Percentiles rank a stretch among this genome's conserved stretches.
Evolutionary conservation across 2,329 filamentous ascomycete species (phyloP).

Genomic region (Gyromitra esculenta): DNA sequence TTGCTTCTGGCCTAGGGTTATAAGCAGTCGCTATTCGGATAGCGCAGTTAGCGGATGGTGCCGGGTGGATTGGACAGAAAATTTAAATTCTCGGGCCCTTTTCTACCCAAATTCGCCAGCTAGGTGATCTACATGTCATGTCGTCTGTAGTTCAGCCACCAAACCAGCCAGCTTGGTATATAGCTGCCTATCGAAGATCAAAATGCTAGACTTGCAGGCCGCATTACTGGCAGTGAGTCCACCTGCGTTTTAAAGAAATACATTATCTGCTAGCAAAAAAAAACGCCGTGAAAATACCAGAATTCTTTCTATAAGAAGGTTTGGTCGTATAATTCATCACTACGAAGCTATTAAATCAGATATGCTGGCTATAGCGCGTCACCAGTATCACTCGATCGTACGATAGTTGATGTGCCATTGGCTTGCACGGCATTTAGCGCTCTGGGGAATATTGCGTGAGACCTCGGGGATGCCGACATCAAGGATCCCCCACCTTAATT

Average conservation of each 20-base stretch:
- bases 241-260: neutral
- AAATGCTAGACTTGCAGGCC: neutral
- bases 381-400: neutral
- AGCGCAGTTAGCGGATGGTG: too few relatives aligned
- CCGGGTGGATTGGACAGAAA: too few relatives aligned
- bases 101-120: too few relatives aligned
- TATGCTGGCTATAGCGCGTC: neutral
- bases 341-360: neutral
- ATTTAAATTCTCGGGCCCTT: too few relatives aligned
- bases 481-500: neutral
- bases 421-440: neutral
- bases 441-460: neutral
- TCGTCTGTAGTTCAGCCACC: too few relatives aligned
- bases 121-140: too few relatives aligned
- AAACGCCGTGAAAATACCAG: neutral
- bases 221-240: neutral
- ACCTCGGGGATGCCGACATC: conserved; percentile 1
- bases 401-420: neutral
- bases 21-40: too few relatives aligned
- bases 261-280: neutral
- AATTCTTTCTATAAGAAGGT: neutral
- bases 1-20: too few relatives aligned
- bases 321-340: neutral
- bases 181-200: too few relatives aligned
- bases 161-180: too few relatives aligned